Evolutionary conservation across 805 yeast genomes (phyloP), one percentile per base, ranked within the genome.

Genomic region (Spathaspora boniae): DNA sequence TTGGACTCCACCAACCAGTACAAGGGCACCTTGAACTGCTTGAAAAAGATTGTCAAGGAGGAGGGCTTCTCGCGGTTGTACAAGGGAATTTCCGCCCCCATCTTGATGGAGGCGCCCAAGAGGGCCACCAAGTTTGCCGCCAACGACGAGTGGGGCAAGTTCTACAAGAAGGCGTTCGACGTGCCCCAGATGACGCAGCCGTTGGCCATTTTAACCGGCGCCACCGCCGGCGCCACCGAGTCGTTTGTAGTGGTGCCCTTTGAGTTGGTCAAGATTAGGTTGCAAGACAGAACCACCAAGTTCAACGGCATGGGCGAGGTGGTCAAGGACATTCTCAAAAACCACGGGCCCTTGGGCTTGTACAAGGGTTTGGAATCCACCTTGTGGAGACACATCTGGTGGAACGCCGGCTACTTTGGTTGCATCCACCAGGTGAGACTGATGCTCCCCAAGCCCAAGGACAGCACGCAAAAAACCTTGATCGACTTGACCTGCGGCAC

Each of bases 391-490:
- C 98, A 93, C 60, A 77, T 86, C 41, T 68, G 78, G 41, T 93
- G 99, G 99, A 93, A 93, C 65, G 96, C 96, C 30, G 98, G 98
- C 41, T 93, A 93, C 68, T 93, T 93, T 59, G 98, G 98, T 45
- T 77, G 84, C 49, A 93, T 93, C 51, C 85, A 80, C 78, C 95
- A 87, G 68, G 81, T 87, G 38, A 78, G 95, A 61, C 52, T 69
- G 6, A 48, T 86, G 44, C 70, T 93, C 65, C 98, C 98, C 49
- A 68, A 74, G 59, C 86, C 96, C 29, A 73, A 77, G 43, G 74
- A 70, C 39, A 67, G 82, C 23, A 65, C 83, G 29, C 84, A 84
- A 55, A 80, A 87, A 68, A 86, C 95, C 31, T 61, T 80, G 42
- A 86, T 88, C 56, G 97, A 93, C 60, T 72, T 93, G 61, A 68